Conservation (phyloP, 306 rosid genomes). For the Acacia melanoxylon region DNA sequence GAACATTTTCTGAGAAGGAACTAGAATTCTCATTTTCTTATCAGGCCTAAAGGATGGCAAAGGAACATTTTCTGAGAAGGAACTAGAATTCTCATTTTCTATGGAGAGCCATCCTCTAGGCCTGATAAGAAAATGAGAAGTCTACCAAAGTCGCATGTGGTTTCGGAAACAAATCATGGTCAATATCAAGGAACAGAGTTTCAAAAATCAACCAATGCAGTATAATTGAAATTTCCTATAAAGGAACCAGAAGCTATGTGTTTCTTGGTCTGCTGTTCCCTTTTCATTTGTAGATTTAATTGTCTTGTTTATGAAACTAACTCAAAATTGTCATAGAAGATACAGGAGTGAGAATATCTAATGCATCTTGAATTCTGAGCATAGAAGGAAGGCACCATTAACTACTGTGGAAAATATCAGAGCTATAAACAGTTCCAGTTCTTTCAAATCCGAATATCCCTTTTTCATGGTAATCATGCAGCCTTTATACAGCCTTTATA, state of each 20-base stretch:
- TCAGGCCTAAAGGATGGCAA: too few species aligned
- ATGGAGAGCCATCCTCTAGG: background rate
- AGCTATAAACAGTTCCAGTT: background rate
- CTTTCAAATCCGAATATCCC: background rate
- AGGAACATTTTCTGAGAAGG: too few species aligned
- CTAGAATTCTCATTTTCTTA: too few species aligned
- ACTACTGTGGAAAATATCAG: background rate
- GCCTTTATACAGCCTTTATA: too few species aligned
- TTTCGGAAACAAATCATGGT: background rate
- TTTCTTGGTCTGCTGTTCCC: background rate
- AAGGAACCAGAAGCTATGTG: background rate
- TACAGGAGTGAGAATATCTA: background rate
- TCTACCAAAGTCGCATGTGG: background rate
- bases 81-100: too few species aligned
- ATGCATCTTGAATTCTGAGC: background rate
- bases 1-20: too few species aligned
- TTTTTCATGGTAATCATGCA: background rate
- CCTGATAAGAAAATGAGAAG: constrained; percentile 19
- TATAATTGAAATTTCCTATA: background rate
- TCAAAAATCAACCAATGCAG: background rate
- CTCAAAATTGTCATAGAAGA: background rate
- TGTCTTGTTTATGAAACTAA: background rate
- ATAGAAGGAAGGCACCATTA: background rate
- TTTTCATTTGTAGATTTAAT: background rate
- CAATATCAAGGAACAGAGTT: background rate